Evolutionary conservation across 2,329 filamentous ascomycete genomes (phyloP), one percentile per base, ranked within the genome.

Genomic region (Beauveria australis): DNA sequence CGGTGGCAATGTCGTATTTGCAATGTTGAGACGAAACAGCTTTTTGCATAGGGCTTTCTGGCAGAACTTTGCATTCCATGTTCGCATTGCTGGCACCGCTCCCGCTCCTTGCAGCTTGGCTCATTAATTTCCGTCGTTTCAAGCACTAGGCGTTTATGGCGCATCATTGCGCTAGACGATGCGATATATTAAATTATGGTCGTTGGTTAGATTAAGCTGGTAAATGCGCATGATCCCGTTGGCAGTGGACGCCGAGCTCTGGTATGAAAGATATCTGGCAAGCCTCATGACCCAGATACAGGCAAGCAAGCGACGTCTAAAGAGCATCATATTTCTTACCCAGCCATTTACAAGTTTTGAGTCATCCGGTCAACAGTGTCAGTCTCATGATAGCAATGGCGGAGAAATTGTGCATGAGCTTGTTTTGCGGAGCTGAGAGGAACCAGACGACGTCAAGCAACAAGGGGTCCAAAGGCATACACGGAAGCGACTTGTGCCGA

Each of bases 361-460:
- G 14, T 16, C 33, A 37, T 37, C 33, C 33, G 16, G 33, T 37
- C 33, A 37, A 14, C 33, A 37, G 12, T 37, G 33, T 37, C 12
- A 37, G 33, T 37, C 33, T 37, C 12, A 37, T 51, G 30, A 51
- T 8, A 6, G 28, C 7, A 24, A 37, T 51, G 22, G 33, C 19
- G 30, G 51, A 22, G 30, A 18, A 51, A 2, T 40, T 41, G 30
- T 14, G n/a, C n/a, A 30, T 41, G 55, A 58, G 55, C 55, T 58
- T 58, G 55, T 58, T 58, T 58, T 51, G 55, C 55, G 55, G 55
- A 51, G 18, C 47, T 43, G 30, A 14, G 22, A 52, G 47, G 49
- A 41, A 60, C 43, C 58, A 54, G 58, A 54, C 43, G 49, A 54
- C 26, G 6, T 24, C 19, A 12, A 14, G 43, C 30, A 47, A 22